Percentiles rank a stretch among this genome's conserved stretches.
These are phyloP conservation scores for Ormosia semicastrata DNA, from an alignment of 306 rosid genomes.

Conservation along the genomic window DNA sequence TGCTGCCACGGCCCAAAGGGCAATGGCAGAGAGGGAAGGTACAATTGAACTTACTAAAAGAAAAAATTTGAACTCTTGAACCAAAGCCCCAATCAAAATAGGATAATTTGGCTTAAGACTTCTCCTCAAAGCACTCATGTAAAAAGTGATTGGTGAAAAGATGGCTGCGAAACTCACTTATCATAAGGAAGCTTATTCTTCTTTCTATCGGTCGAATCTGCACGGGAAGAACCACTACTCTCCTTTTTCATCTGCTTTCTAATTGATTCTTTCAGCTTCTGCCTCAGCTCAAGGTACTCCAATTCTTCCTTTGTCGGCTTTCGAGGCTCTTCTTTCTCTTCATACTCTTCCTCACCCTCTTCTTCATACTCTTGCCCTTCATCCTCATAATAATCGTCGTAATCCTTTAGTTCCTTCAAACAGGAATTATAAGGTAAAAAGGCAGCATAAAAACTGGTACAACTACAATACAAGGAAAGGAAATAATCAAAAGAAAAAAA, in stretches of 20 bases:
- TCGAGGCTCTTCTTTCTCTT: constrained; percentile 46
- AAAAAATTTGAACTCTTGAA: constrained; percentile 7
- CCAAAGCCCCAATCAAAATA: not conserved
- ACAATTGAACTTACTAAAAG: not conserved
- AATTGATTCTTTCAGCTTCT: constrained; percentile 62
- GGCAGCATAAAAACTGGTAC: not conserved
- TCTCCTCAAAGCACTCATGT: not conserved
- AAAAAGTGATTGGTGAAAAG: not conserved
- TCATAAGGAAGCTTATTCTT: constrained; percentile 56
- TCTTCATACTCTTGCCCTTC: constrained; percentile 48
- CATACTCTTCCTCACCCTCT: constrained; percentile 52
- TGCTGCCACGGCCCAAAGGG: not conserved
- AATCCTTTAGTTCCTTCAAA: constrained; percentile 47
- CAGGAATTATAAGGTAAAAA: not conserved
- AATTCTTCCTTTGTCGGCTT: constrained; percentile 69
- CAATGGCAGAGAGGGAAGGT: not conserved
- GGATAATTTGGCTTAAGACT: not conserved
- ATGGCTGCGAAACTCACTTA: constrained; percentile 54
- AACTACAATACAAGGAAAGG: not conserved
- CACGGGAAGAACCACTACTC: constrained; percentile 31
- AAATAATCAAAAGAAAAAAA: not conserved
- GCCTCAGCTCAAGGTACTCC: constrained; percentile 72
- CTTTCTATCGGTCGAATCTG: constrained; percentile 41
- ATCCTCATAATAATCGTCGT: constrained; percentile 53
- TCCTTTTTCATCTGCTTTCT: constrained; percentile 63